Conservation (phyloP, 768 basidiomycete genomes). For the Mycena venus region DNA sequence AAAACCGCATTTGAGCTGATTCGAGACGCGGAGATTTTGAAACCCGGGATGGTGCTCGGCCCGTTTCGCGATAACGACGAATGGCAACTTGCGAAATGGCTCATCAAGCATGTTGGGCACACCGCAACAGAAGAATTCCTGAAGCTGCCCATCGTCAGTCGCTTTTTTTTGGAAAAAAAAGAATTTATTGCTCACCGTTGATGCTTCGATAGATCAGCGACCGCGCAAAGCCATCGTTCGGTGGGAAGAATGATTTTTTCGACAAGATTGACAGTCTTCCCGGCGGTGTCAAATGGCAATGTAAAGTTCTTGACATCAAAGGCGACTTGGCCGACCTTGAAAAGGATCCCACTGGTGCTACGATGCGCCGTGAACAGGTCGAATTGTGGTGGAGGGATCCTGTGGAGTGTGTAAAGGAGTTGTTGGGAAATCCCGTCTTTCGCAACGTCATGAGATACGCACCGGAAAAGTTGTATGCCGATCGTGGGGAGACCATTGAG, state of each 20-base stretch:
- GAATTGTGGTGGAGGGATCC: too few species aligned
- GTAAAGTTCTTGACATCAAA: conserved; percentile 31
- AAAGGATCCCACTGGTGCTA: conserved; percentile 17
- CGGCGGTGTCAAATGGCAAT: conserved; percentile 34
- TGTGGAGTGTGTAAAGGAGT: conserved; percentile 34
- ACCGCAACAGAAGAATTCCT: conserved; percentile 36
- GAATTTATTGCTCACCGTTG: not conserved
- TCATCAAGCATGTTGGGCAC: conserved; percentile 35
- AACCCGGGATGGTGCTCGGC: not conserved
- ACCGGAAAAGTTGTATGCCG: conserved; percentile 33
- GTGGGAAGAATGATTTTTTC: conserved; percentile 22
- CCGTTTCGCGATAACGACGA: conserved; percentile 43
- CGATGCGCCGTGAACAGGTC: conserved; percentile 33
- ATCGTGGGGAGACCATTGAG: conserved; percentile 1
- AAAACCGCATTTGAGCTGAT: conserved; percentile 15
- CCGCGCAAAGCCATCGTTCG: not conserved
- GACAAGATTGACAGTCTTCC: conserved; percentile 38
- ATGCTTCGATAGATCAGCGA: not conserved
- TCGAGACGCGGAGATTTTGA: conserved; percentile 10
- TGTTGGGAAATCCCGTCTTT: conserved; percentile 46
- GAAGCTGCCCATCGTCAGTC: conserved; percentile 21
- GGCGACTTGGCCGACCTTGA: conserved; percentile 29
- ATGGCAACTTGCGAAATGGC: conserved; percentile 43
- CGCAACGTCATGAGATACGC: conserved; percentile 35
- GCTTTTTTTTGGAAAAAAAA: not conserved